A percentile compares a stretch with the other conserved stretches of the same genome.
These are phyloP conservation scores for Metschnikowia similis DNA, from an alignment of 805 yeast species.

Conservation along the genomic window DNA sequence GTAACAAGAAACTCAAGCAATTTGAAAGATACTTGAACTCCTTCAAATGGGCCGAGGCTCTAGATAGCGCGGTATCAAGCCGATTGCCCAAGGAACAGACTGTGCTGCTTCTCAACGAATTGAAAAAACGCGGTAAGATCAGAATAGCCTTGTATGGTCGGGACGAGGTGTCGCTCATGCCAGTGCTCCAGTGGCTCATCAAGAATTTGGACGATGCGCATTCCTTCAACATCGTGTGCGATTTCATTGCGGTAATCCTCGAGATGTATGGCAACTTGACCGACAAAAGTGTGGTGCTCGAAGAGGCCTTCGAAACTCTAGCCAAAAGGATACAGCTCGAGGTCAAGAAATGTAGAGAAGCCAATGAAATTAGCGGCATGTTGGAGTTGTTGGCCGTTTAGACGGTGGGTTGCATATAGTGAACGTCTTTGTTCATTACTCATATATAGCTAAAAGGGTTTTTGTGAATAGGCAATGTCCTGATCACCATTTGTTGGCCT, in stretches of 20 bases:
- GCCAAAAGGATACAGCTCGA: slow-evolving; percentile 62
- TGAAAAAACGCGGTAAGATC: slow-evolving; percentile 84
- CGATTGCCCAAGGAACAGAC: slow-evolving; percentile 81
- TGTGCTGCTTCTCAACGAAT: slow-evolving; percentile 77
- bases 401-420: slow-evolving; percentile 2
- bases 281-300: slow-evolving; percentile 72
- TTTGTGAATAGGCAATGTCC: neutral
- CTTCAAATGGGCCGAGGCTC: slow-evolving; percentile 90
- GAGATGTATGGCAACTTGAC: slow-evolving; percentile 75
- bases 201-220: slow-evolving; percentile 78
- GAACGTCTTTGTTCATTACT: neutral
- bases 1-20: slow-evolving; percentile 60
- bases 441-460: neutral
- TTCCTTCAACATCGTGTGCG: slow-evolving; percentile 57
- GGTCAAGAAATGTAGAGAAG: slow-evolving; percentile 76
- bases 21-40: slow-evolving; percentile 82
- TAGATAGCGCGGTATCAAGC: slow-evolving; percentile 76
- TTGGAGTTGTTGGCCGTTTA: slow-evolving; percentile 69
- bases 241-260: slow-evolving; percentile 60
- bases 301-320: slow-evolving; percentile 62
- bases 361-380: slow-evolving; percentile 91
- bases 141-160: slow-evolving; percentile 74
- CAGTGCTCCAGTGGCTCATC: slow-evolving; percentile 78
- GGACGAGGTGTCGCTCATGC: slow-evolving; percentile 83
- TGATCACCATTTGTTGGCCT: slow-evolving; percentile 2